A percentile compares a stretch with the other conserved stretches of the same genome.
phyloP scores from a whole-genome alignment of 495 filamentous ascomycete species.

The Penicillium ucsense region DNA sequence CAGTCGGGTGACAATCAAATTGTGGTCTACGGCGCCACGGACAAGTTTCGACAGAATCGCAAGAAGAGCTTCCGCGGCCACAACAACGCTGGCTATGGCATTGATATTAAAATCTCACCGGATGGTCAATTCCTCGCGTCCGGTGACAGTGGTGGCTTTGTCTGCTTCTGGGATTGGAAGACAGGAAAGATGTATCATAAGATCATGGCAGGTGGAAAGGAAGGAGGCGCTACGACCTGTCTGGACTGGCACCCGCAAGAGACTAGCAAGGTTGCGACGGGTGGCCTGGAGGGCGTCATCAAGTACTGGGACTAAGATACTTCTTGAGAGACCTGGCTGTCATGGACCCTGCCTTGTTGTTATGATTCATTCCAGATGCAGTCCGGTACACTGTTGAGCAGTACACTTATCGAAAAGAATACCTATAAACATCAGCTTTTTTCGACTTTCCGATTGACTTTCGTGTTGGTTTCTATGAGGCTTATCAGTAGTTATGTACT shows the following conservation, averaged over 20 bases:
- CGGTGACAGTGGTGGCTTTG: constrained; percentile 77
- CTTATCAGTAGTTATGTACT: too few species aligned
- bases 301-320: constrained; percentile 81
- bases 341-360: constrained; percentile 1
- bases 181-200: constrained; percentile 98
- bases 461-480: too few species aligned
- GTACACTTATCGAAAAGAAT: too few species aligned
- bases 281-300: constrained; percentile 78
- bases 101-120: constrained; percentile 79
- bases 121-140: constrained; percentile 81
- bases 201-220: constrained; percentile 60
- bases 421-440: too few species aligned
- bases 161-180: constrained; percentile 99
- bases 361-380: too few species aligned
- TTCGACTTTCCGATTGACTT: too few species aligned
- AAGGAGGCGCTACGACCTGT: constrained; percentile 62
- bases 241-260: constrained; percentile 93
- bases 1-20: constrained; percentile 93
- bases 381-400: too few species aligned
- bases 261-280: constrained; percentile 85
- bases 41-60: constrained; percentile 93
- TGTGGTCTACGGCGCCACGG: constrained; percentile 82
- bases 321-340: background rate
- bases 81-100: constrained; percentile 88
- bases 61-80: constrained; percentile 96